Evolutionary conservation across 1,284 basidiomycete species (phyloP).

Genomic region (Heterobasidion annosum): DNA sequence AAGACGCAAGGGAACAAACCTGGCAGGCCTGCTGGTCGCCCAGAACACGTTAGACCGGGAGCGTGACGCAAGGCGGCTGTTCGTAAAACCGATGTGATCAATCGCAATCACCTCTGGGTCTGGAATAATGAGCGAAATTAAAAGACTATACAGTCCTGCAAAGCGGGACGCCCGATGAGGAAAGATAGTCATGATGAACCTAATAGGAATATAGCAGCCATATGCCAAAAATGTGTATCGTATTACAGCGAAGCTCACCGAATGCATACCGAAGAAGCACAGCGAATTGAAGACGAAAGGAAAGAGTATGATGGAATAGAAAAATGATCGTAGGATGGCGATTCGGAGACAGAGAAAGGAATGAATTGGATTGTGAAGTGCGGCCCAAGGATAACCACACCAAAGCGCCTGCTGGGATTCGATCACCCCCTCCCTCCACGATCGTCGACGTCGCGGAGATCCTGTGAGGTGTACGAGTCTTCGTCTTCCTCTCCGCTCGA

Average conservation of each 20-base stretch:
- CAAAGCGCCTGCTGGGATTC: background rate
- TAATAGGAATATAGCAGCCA: too few species aligned
- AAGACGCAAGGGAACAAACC: background rate
- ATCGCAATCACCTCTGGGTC: background rate
- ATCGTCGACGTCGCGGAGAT: slow-evolving; percentile 19
- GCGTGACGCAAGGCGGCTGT: background rate
- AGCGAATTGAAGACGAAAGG: background rate
- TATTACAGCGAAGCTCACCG: background rate
- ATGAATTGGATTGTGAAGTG: background rate
- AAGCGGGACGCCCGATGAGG: background rate
- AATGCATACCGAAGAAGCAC: background rate
- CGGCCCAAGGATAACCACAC: background rate
- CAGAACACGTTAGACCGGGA: background rate
- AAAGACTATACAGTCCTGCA: background rate
- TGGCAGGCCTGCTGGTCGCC: too few species aligned
- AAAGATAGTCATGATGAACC: too few species aligned
- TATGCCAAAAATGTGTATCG: background rate
- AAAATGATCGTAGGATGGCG: background rate
- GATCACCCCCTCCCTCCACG: slow-evolving; percentile 15
- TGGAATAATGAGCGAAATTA: background rate
- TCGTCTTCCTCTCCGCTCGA: slow-evolving; percentile 24
- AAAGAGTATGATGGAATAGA: background rate
- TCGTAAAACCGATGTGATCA: background rate
- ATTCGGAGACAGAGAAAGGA: background rate
- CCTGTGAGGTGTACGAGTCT: slow-evolving; percentile 24